Evolutionary conservation across 495 filamentous ascomycete species (phyloP).

Genomic region (Trichoderma erinaceum): DNA sequence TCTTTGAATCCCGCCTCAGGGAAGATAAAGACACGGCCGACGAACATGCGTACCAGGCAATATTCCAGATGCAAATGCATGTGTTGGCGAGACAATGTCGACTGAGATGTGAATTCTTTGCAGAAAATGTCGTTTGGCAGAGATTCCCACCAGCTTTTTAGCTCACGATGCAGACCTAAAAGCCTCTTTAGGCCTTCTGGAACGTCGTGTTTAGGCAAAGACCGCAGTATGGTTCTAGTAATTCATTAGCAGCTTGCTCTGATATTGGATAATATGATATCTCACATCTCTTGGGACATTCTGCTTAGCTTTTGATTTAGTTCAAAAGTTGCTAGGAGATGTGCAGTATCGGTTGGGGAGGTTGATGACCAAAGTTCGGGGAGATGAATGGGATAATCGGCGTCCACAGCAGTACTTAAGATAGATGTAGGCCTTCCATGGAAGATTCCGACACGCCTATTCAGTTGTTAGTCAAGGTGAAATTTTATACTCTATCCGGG

Average conservation of each 20-base stretch:
- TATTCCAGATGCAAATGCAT: slow-evolving; percentile 47
- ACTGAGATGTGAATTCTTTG: slow-evolving; percentile 35
- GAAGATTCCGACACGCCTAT: slow-evolving; percentile 32
- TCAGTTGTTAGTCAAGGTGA: not conserved
- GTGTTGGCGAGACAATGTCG: slow-evolving; percentile 35
- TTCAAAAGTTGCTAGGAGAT: slow-evolving; percentile 42
- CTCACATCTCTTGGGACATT: slow-evolving; percentile 42
- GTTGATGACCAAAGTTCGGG: slow-evolving; percentile 24
- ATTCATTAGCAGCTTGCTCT: not conserved
- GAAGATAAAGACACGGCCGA: slow-evolving; percentile 46
- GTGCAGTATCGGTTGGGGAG: slow-evolving; percentile 34
- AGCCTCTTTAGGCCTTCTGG: slow-evolving; percentile 39
- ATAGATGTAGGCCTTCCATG: slow-evolving; percentile 44
- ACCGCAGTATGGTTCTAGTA: slow-evolving; percentile 4
- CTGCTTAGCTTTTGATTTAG: slow-evolving; percentile 42
- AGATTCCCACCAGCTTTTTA: slow-evolving; percentile 46
- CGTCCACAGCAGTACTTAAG: slow-evolving; percentile 42
- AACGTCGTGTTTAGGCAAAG: slow-evolving; percentile 4
- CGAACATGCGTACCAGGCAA: slow-evolving; percentile 42
- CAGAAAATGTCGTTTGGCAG: slow-evolving; percentile 41
- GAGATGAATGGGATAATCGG: slow-evolving; percentile 40
- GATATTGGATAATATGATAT: not conserved
- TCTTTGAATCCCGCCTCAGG: slow-evolving; percentile 25
- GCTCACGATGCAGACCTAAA: slow-evolving; percentile 35
- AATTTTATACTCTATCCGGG: too few species aligned